Evolutionary conservation across 257 asterid species (phyloP), one percentile per base, ranked within the genome.

Genomic region (Ophiorrhiza pumila): DNA sequence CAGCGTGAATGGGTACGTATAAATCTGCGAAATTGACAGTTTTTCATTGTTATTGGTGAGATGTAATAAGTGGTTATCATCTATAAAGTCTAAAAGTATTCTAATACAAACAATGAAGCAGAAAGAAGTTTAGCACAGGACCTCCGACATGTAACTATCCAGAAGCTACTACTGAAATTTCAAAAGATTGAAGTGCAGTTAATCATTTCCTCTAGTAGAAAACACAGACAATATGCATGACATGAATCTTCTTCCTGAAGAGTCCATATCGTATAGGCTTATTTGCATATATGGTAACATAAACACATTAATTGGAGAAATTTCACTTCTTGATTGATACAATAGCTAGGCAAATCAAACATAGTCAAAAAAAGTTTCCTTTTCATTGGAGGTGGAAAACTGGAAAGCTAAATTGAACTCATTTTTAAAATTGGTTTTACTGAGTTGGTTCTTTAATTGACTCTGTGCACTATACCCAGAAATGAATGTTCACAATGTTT

Each of bases 1-100:
- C 84, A 86, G n/a, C 18, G 82, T 80, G 57, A 91, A 89, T 46
- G 97, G 97, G 60, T 72, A 80, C 42, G 96, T 85, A 71, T 79
- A 81, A 57, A 89, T 89, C 97, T 91, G 90, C 88, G 34, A 17
- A 71, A 20, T 27, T 29, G 14, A 14, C 31, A 31, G 7, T 22
- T 41, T 46, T 5, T 49, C 17, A 53, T 0, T 65, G 18, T 20
- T 41, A 31, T 32, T 20, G 8, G 11, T 27, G 14, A 60, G 45
- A 20, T 23, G 10, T 29, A 22, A 29, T 8, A 22, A 22, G n/a
- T 31, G 49, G 12, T 60, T 13, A 59, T 34, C 64, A 52, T 25
- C 0, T 57, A 7, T 23, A n/a, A n/a, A n/a, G n/a, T n/a, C n/a
- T 56, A 6, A 56, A 29, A 7, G 62, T 25, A 57, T 57, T 37